Percentiles rank a stretch among this genome's conserved stretches.
Evolutionary conservation across 805 yeast genomes (phyloP).

Genomic region (Lipomyces kockii): DNA sequence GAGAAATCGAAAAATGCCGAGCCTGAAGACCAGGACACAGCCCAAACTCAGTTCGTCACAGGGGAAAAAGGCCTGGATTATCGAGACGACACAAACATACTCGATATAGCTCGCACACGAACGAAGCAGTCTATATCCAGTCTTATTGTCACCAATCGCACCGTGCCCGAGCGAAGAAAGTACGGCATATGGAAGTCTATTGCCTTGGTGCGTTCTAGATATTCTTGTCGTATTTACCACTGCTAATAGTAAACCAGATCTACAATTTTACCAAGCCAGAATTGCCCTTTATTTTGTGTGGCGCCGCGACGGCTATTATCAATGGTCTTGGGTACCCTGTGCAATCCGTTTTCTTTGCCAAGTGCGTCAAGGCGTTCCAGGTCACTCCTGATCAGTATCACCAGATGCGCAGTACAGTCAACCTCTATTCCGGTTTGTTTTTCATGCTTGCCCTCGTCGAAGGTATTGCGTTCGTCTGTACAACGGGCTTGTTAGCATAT

Average conservation of each 20-base stretch:
- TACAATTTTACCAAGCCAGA: constrained; percentile 20
- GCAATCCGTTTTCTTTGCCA: constrained; percentile 47
- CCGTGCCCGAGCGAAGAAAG: constrained; percentile 25
- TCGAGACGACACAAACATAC: constrained; percentile 23
- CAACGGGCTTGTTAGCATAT: constrained; percentile 27
- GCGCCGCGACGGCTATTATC: constrained; percentile 20
- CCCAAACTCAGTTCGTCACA: constrained; percentile 39
- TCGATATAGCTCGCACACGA: constrained; percentile 22
- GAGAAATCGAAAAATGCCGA: constrained; percentile 19
- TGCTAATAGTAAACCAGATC: constrained; percentile 46
- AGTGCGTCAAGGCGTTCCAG: constrained; percentile 44
- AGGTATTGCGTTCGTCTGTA: constrained; percentile 19
- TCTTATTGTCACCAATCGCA: constrained; percentile 26
- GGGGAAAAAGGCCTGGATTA: constrained; percentile 31
- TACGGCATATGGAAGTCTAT: constrained; percentile 7
- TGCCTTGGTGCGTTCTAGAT: constrained; percentile 23
- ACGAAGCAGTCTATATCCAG: constrained; percentile 20
- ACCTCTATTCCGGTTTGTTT: constrained; percentile 38
- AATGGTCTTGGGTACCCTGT: constrained; percentile 38
- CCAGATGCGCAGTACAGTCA: constrained; percentile 47
- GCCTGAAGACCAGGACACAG: neutral
- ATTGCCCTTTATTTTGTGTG: constrained; percentile 4
- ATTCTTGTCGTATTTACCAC: constrained; percentile 44
- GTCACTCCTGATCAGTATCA: constrained; percentile 37
- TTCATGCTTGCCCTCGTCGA: constrained; percentile 36